These are phyloP conservation scores for Saksenaea oblongispora DNA, from an alignment of 371 early-diverging fungal genomes.

Conservation along the genomic window DNA sequence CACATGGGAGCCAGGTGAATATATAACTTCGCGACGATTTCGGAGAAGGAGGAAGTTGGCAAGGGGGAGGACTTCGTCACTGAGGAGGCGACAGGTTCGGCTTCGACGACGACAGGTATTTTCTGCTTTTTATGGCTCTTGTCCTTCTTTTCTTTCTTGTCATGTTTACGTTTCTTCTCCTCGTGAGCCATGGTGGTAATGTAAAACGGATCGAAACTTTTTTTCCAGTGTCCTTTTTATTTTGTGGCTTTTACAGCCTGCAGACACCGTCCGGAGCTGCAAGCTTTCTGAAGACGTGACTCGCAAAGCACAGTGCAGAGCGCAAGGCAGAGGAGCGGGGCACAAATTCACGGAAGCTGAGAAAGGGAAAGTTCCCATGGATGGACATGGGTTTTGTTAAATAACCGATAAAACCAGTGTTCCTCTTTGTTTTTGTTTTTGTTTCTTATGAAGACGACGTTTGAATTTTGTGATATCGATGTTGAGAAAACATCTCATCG, in stretches of 20 bases:
- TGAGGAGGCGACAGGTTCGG: constrained; percentile 13
- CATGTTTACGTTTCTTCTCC: constrained; percentile 48
- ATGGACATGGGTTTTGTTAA: background rate
- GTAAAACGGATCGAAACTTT: background rate
- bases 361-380: too few species aligned
- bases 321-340: too few species aligned
- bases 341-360: too few species aligned
- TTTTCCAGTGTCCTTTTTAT: background rate
- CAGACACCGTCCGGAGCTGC: too few species aligned
- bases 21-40: constrained; percentile 62
- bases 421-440: background rate
- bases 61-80: constrained; percentile 3
- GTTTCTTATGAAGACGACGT: background rate
- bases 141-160: constrained; percentile 27
- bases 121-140: constrained; percentile 34
- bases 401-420: background rate
- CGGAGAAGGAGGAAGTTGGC: constrained; percentile 51
- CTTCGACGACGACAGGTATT: constrained; percentile 19
- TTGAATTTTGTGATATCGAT: background rate
- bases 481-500: background rate
- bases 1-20: constrained; percentile 80
- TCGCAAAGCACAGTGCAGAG: too few species aligned
- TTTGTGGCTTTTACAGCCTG: background rate
- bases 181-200: constrained; percentile 20
- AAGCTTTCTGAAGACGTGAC: too few species aligned